Percentiles rank a stretch among this genome's conserved stretches.
These are phyloP conservation scores for Botryotinia globosa DNA, from an alignment of 2,329 filamentous ascomycete genomes.

Conservation along the genomic window DNA sequence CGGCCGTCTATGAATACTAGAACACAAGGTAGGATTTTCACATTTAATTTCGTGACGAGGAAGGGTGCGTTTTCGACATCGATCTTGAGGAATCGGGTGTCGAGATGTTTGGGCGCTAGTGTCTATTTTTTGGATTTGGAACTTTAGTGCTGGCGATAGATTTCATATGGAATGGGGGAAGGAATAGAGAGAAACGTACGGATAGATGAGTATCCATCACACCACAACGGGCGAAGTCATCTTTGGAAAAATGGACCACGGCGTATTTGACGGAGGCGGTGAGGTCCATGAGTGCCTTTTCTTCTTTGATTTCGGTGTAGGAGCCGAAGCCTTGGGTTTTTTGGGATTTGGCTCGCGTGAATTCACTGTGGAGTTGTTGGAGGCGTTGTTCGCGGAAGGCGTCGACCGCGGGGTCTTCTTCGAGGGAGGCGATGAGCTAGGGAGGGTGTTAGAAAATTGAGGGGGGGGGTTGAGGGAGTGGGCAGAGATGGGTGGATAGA, in stretches of 20 bases:
- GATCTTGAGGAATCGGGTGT: slow-evolving; percentile 56
- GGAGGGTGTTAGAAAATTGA: not conserved
- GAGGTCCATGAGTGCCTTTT: slow-evolving; percentile 53
- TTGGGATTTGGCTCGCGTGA: slow-evolving; percentile 50
- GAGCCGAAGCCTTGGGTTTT: slow-evolving; percentile 50
- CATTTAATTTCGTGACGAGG: slow-evolving; percentile 54
- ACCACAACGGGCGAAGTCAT: slow-evolving; percentile 43
- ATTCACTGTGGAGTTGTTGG: slow-evolving; percentile 56
- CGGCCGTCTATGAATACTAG: slow-evolving; percentile 55
- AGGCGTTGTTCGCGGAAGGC: slow-evolving; percentile 56
- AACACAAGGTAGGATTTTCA: slow-evolving; percentile 58
- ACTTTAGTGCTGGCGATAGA: slow-evolving; percentile 15
- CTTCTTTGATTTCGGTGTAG: slow-evolving; percentile 55
- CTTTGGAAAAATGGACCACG: slow-evolving; percentile 44
- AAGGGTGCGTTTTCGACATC: slow-evolving; percentile 60
- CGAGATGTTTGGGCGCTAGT: slow-evolving; percentile 55
- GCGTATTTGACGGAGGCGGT: slow-evolving; percentile 42
- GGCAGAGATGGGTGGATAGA: not conserved
- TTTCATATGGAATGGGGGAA: not conserved
- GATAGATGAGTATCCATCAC: slow-evolving; percentile 44
- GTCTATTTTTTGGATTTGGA: slow-evolving; percentile 34
- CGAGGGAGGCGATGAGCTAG: slow-evolving; percentile 56
- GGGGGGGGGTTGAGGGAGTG: no score
- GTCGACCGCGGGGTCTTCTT: slow-evolving; percentile 50
- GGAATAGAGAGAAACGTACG: slow-evolving; percentile 20